Evolutionary conservation across 208 protist genomes (phyloP).

Genomic region (Trichomonas vaginalis): DNA sequence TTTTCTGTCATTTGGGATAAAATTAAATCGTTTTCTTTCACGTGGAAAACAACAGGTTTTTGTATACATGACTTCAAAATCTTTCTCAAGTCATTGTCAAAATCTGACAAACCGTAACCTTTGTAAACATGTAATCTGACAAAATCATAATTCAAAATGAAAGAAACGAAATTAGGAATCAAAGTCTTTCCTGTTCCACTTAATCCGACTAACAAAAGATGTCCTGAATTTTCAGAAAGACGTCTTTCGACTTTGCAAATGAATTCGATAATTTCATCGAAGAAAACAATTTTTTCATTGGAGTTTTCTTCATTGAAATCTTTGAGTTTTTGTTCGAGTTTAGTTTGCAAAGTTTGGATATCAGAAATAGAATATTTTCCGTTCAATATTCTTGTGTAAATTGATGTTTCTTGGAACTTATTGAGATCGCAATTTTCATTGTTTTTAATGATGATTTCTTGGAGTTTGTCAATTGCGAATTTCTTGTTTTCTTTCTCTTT

Average conservation of each 20-base stretch:
- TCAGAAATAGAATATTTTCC: background rate
- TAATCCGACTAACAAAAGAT: slow-evolving; percentile 80
- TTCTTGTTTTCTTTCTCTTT: slow-evolving; percentile 63
- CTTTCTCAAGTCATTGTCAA: slow-evolving; percentile 85
- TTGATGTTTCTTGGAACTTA: background rate
- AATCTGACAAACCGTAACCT: slow-evolving; percentile 79
- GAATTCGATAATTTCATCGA: slow-evolving; percentile 75
- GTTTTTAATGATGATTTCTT: background rate
- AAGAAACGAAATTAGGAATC: slow-evolving; percentile 84
- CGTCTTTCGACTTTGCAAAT: slow-evolving; percentile 93
- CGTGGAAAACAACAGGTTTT: slow-evolving; percentile 94
- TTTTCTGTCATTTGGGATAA: slow-evolving; percentile 91
- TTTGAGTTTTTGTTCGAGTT: background rate
- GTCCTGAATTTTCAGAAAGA: slow-evolving; percentile 78
- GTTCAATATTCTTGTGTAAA: background rate
- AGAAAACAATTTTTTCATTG: background rate
- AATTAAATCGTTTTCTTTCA: slow-evolving; percentile 95
- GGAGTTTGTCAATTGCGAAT: slow-evolving; percentile 66
- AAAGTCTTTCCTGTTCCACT: slow-evolving; percentile 92
- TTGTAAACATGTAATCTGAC: slow-evolving; percentile 80
- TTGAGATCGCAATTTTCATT: background rate
- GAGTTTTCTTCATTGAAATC: background rate
- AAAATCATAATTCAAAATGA: slow-evolving; percentile 76
- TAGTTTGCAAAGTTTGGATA: background rate
- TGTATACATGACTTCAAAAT: slow-evolving; percentile 63